Percentiles rank a stretch among this genome's conserved stretches.
Evolutionary conservation across 306 rosid genomes (phyloP).

Genomic region (Lablab purpureus): DNA sequence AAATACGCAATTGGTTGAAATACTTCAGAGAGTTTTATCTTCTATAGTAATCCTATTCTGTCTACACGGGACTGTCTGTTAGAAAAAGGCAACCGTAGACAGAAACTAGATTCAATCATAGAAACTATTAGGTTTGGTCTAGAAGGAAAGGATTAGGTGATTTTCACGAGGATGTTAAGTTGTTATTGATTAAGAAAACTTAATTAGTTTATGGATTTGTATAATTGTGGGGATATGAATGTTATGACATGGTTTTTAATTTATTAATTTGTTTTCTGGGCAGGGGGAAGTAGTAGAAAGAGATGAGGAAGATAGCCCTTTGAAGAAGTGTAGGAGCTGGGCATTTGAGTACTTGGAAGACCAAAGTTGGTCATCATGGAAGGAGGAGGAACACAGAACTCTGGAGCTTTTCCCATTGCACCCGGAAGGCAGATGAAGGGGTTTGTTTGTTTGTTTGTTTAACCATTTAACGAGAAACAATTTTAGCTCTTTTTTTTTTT

Average conservation of each 20-base stretch:
- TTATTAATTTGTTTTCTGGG: not conserved
- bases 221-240: not conserved
- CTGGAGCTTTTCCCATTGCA: slow-evolving; percentile 95
- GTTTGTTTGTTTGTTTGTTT: slow-evolving; percentile 18
- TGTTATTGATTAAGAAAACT: too few relatives aligned
- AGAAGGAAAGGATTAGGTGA: too few relatives aligned
- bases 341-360: slow-evolving; percentile 73
- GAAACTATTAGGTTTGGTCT: not conserved
- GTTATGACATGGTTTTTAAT: not conserved
- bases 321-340: slow-evolving; percentile 85
- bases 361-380: slow-evolving; percentile 47
- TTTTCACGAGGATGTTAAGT: too few relatives aligned
- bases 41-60: too few relatives aligned
- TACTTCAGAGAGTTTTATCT: too few relatives aligned
- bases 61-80: too few relatives aligned
- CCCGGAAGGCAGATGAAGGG: slow-evolving; percentile 83
- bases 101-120: not conserved
- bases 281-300: slow-evolving; percentile 59
- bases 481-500: not conserved
- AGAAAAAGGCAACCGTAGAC: too few relatives aligned
- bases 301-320: slow-evolving; percentile 69
- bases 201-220: not conserved
- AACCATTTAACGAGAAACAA: slow-evolving; percentile 26
- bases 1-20: too few relatives aligned
- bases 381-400: slow-evolving; percentile 74